Percentiles rank a stretch among this genome's conserved stretches.
Conservation (phyloP, 163 green algal genomes). For the Chlamydomonas reinhardtii region DNA sequence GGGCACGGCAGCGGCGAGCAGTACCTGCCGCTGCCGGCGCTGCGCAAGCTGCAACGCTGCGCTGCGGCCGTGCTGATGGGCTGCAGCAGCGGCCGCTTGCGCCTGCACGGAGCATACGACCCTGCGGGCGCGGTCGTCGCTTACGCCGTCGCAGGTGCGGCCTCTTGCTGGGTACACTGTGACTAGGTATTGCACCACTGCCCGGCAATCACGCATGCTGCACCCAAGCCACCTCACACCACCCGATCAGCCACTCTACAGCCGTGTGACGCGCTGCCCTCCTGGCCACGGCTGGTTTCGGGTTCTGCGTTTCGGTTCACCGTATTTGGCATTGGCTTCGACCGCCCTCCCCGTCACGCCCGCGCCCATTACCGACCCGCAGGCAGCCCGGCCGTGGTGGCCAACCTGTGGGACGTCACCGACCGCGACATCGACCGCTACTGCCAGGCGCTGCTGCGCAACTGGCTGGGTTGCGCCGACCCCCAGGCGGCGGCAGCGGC, state of each 20-base stretch:
- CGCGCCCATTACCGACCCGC: neutral
- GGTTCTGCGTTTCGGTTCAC: too few relatives aligned
- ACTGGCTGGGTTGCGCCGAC: slow-evolving; percentile 43
- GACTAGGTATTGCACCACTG: too few relatives aligned
- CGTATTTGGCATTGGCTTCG: too few relatives aligned
- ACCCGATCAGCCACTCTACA: too few relatives aligned
- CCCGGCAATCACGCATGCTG: too few relatives aligned
- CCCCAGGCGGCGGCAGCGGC: neutral
- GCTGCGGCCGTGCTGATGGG: slow-evolving; percentile 91
- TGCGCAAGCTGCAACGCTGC: slow-evolving; percentile 79
- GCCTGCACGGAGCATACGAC: slow-evolving; percentile 77
- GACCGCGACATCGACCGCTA: slow-evolving; percentile 96
- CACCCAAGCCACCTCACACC: too few relatives aligned
- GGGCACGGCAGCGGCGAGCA: slow-evolving; percentile 95
- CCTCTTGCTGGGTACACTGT: too few relatives aligned
- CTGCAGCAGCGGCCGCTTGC: slow-evolving; percentile 92
- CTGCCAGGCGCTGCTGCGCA: slow-evolving; percentile 50
- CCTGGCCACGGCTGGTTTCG: too few relatives aligned
- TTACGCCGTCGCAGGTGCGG: slow-evolving; percentile 86
- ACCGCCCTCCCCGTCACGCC: too few relatives aligned
- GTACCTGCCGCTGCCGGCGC: slow-evolving; percentile 75
- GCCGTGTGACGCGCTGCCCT: too few relatives aligned
- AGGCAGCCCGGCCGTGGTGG: slow-evolving; percentile 88
- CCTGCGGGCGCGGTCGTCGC: slow-evolving; percentile 75
- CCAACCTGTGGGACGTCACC: slow-evolving; percentile 98